phyloP scores from a whole-genome alignment of 2,329 filamentous ascomycete species.

The Paraconiothyrium brasiliense region DNA sequence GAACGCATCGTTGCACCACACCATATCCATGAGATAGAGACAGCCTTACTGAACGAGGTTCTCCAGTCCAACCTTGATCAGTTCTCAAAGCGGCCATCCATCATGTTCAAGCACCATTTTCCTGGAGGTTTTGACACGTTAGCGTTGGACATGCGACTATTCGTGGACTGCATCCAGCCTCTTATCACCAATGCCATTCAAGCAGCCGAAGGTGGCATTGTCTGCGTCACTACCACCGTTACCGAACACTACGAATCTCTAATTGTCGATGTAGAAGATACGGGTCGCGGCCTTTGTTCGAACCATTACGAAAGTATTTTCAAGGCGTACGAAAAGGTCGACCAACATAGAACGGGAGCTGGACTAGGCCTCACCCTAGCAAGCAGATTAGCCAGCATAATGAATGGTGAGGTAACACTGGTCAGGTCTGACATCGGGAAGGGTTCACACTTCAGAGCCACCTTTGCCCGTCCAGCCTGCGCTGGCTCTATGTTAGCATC shows the following conservation, averaged over 20 bases:
- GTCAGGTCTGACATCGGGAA: constrained; percentile 46
- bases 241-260: constrained; percentile 41
- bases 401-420: constrained; percentile 52
- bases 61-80: constrained; percentile 40
- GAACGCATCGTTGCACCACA: constrained; percentile 35
- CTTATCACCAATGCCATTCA: constrained; percentile 56
- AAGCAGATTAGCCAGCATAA: constrained; percentile 52
- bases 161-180: constrained; percentile 55
- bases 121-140: constrained; percentile 43
- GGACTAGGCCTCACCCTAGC: constrained; percentile 57
- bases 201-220: constrained; percentile 49
- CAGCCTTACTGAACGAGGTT: constrained; percentile 44
- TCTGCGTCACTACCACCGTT: constrained; percentile 48
- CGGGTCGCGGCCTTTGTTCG: constrained; percentile 50
- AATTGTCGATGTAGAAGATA: constrained; percentile 55
- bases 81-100: constrained; percentile 33
- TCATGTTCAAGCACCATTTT: constrained; percentile 47
- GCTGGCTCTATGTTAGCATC: constrained; percentile 30
- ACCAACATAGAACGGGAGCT: constrained; percentile 50
- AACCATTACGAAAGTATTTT: constrained; percentile 53
- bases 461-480: constrained; percentile 38
- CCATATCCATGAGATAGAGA: constrained; percentile 45
- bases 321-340: constrained; percentile 55
- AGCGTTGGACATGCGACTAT: constrained; percentile 49
- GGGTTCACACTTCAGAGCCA: constrained; percentile 55